phyloP scores from a whole-genome alignment of 345 rosid species.

The Eucalyptus globulus region DNA sequence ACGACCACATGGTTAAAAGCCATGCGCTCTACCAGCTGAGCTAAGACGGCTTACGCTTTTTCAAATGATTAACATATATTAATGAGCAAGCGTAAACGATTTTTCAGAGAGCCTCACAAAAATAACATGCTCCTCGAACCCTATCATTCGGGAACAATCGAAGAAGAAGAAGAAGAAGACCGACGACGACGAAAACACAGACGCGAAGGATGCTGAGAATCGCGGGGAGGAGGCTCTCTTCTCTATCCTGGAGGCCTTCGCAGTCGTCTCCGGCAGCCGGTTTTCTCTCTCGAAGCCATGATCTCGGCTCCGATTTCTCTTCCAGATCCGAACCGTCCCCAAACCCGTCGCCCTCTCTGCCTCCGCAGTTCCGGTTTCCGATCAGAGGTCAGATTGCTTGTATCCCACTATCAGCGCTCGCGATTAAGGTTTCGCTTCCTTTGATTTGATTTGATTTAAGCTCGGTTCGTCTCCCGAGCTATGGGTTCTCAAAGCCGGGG shows the following conservation, averaged over 20 bases:
- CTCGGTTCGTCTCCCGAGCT: not conserved
- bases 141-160: not conserved
- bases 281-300: constrained; percentile 12
- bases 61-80: not conserved
- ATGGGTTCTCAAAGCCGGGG: not conserved
- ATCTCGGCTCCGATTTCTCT: constrained; percentile 1
- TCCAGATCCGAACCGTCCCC: constrained; percentile 23
- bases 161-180: not conserved
- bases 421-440: not conserved
- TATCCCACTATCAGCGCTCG: not conserved
- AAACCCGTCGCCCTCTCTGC: constrained; percentile 1
- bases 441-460: not conserved
- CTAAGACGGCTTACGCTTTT: constrained; percentile 30
- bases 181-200: not conserved
- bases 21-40: constrained; percentile 84
- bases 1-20: constrained; percentile 78
- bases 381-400: constrained; percentile 34
- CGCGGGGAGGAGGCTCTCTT: constrained; percentile 66
- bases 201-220: constrained; percentile 48
- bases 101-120: no score
- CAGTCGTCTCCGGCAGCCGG: constrained; percentile 5
- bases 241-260: constrained; percentile 29
- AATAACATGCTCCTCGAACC: not conserved
- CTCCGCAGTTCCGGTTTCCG: constrained; percentile 16
- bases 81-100: no score